A percentile compares a stretch with the other conserved stretches of the same genome.
Evolutionary conservation across 768 basidiomycete genomes (phyloP).

Genomic region (Podaxis pistillaris): DNA sequence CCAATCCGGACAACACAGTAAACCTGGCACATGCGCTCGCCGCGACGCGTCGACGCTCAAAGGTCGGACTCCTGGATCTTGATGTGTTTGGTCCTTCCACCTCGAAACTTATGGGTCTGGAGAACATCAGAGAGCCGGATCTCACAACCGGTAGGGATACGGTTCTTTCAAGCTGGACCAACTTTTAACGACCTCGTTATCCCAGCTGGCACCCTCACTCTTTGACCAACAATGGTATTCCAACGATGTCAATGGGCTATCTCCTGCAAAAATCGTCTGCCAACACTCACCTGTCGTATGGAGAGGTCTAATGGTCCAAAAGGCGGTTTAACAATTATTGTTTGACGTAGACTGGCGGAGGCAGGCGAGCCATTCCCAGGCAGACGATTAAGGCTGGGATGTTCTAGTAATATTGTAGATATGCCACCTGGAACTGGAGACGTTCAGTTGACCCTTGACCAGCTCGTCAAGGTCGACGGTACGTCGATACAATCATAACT

Average conservation of each 20-base stretch:
- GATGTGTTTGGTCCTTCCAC: conserved; percentile 96
- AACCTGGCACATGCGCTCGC: conserved; percentile 81
- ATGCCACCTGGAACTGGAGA: conserved; percentile 99
- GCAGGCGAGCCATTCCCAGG: conserved; percentile 21
- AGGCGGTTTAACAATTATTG: conserved; percentile 92
- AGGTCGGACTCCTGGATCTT: conserved; percentile 88
- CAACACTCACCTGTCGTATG: conserved; percentile 75
- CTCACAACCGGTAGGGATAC: conserved; percentile 60
- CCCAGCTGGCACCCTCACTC: conserved; percentile 74
- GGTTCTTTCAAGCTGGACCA: background rate
- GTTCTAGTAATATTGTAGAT: conserved; percentile 74
- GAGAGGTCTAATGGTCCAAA: conserved; percentile 98
- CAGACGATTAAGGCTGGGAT: conserved; percentile 59
- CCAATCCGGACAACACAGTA: conserved; percentile 38
- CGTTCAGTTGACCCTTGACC: conserved; percentile 88
- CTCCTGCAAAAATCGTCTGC: conserved; percentile 60
- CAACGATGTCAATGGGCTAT: conserved; percentile 98
- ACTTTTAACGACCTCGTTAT: background rate
- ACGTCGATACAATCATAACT: conserved; percentile 20
- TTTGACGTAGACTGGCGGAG: conserved; percentile 90
- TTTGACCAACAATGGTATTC: conserved; percentile 82
- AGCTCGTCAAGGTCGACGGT: conserved; percentile 85
- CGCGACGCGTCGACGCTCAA: conserved; percentile 42
- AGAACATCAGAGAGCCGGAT: conserved; percentile 71
- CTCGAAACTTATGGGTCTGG: conserved; percentile 90